phyloP scores from a whole-genome alignment of 2,329 filamentous ascomycete genomes.

The Colletotrichum eremochloae region DNA sequence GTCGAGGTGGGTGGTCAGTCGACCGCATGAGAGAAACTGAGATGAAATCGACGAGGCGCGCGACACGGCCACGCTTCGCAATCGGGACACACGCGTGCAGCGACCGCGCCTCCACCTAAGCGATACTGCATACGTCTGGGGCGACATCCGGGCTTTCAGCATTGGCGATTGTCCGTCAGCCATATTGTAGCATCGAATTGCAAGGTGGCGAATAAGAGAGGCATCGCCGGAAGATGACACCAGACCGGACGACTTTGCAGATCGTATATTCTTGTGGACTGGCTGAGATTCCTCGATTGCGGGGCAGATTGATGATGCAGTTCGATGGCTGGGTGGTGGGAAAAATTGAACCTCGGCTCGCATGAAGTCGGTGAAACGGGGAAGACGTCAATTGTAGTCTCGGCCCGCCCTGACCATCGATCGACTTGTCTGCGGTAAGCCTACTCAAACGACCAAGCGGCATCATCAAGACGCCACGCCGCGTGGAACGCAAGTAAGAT shows the following conservation, averaged over 20 bases:
- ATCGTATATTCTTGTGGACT: constrained; percentile 28
- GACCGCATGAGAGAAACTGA: constrained; percentile 4
- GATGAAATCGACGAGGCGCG: constrained; percentile 6
- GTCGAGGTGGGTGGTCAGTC: not conserved
- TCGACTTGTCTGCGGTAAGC: not conserved
- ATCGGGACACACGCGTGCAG: not conserved
- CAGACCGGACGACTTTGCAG: constrained; percentile 11
- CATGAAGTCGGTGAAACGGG: constrained; percentile 11
- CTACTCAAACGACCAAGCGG: not conserved
- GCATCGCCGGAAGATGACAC: constrained; percentile 9
- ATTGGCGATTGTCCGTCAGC: not conserved
- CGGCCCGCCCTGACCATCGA: not conserved
- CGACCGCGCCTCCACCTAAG: not conserved
- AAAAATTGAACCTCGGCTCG: constrained; percentile 28
- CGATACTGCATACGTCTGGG: not conserved
- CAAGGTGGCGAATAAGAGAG: not conserved
- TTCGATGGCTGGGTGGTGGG: not conserved
- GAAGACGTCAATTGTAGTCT: not conserved
- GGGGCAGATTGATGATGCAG: constrained; percentile 29
- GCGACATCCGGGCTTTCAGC: not conserved
- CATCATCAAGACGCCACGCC: not conserved
- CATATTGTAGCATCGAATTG: not conserved
- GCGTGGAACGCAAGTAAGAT: not conserved
- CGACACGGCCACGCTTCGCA: constrained; percentile 3
- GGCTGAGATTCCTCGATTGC: constrained; percentile 27